A percentile compares a stretch with the other conserved stretches of the same genome.
Conservation (phyloP, 306 rosid species). For the Vigna hirtella region DNA sequence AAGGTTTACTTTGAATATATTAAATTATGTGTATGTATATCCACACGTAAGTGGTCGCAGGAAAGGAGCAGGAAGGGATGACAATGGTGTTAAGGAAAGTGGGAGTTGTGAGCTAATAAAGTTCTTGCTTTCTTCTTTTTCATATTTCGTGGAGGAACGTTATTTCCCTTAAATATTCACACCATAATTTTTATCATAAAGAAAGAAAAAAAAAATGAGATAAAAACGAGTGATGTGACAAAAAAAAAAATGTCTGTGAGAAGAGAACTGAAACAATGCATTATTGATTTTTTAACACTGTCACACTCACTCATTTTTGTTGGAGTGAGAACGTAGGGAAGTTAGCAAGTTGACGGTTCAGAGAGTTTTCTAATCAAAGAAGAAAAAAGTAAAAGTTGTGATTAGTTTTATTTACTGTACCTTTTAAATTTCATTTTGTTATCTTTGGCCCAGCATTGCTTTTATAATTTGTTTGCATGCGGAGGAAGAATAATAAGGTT, state of each 20-base stretch:
- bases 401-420: conserved; percentile 37
- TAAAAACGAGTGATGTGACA: neutral
- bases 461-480: conserved; percentile 54
- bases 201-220: neutral
- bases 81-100: conserved; percentile 35
- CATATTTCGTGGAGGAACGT: neutral
- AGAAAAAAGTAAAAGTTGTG: conserved; percentile 42
- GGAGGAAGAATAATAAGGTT: conserved; percentile 13
- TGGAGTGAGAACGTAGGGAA: conserved; percentile 48
- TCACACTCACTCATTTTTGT: conserved; percentile 27
- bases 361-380: conserved; percentile 38
- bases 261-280: conserved; percentile 6
- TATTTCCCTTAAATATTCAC: neutral
- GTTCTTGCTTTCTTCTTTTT: conserved; percentile 35
- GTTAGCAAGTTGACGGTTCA: conserved; percentile 48
- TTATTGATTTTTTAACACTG: conserved; percentile 1
- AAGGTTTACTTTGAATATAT: neutral
- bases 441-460: conserved; percentile 52
- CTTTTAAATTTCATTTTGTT: conserved; percentile 40
- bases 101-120: conserved; percentile 26
- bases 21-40: neutral
- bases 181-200: neutral
- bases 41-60: conserved; percentile 17
- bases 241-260: neutral
- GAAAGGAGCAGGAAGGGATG: conserved; percentile 33